These are phyloP conservation scores for Cutaneotrichosporon curvatum DNA, from an alignment of 1,284 basidiomycete genomes.

Conservation along the genomic window DNA sequence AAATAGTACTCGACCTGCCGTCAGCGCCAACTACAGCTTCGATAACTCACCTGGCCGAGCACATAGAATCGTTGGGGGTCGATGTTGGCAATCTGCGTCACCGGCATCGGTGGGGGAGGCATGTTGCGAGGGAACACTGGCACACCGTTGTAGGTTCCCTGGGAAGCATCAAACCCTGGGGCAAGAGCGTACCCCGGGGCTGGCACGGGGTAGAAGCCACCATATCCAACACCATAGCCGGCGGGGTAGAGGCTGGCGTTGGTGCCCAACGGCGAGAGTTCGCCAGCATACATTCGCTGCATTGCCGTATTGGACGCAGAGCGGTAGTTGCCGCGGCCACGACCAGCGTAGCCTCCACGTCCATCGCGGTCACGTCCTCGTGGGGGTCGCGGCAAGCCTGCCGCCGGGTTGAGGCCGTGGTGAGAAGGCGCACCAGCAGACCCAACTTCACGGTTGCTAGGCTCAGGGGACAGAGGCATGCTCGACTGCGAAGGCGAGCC, in stretches of 20 bases:
- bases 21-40: not conserved
- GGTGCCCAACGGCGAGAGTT: slow-evolving; percentile 12
- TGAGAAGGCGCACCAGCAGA: slow-evolving; percentile 16
- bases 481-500: slow-evolving; percentile 5
- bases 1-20: slow-evolving; percentile 76
- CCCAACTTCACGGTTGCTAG: slow-evolving; percentile 2
- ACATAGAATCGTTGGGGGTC: slow-evolving; percentile 61
- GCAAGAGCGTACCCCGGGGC: slow-evolving; percentile 10
- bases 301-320: slow-evolving; percentile 7
- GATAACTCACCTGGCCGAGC: slow-evolving; percentile 52
- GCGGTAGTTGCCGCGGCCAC: slow-evolving; percentile 17
- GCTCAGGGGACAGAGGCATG: slow-evolving; percentile 10
- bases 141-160: slow-evolving; percentile 1
- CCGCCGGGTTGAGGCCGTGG: slow-evolving; percentile 16
- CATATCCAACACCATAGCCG: slow-evolving; percentile 26
- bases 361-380: slow-evolving; percentile 27
- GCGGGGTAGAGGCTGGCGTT: slow-evolving; percentile 18
- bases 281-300: slow-evolving; percentile 7
- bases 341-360: slow-evolving; percentile 24
- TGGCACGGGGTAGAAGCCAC: slow-evolving; percentile 20
- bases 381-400: slow-evolving; percentile 20
- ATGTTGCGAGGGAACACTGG: slow-evolving; percentile 11
- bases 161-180: slow-evolving; percentile 7
- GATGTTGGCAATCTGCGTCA: slow-evolving; percentile 52
- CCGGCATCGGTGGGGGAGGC: slow-evolving; percentile 54